Conservation (phyloP, 2,329 filamentous ascomycete species). For the Pyrenochaeta sp. region DNA sequence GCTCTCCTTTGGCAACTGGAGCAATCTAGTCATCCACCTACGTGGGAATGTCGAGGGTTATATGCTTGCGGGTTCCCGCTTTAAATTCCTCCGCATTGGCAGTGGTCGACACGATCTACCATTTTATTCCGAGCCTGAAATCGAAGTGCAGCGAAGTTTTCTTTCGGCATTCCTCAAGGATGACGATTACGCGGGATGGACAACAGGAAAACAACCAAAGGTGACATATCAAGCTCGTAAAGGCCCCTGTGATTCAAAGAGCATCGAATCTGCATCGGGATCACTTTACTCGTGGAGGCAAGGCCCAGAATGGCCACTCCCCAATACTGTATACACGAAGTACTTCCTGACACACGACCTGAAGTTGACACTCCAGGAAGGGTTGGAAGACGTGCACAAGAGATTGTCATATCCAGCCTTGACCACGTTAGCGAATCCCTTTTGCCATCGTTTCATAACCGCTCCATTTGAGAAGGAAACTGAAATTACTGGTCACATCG, state of each 20-base stretch:
- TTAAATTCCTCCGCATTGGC: conserved; percentile 66
- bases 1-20: conserved; percentile 72
- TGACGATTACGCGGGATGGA: conserved; percentile 66
- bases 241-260: conserved; percentile 62
- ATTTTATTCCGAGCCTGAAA: conserved; percentile 49
- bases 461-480: conserved; percentile 61
- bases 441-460: neutral
- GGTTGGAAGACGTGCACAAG: neutral
- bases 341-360: conserved; percentile 57
- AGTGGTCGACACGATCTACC: conserved; percentile 4
- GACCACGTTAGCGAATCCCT: neutral
- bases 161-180: conserved; percentile 66
- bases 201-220: conserved; percentile 49
- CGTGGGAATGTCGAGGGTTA: conserved; percentile 72
- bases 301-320: conserved; percentile 69
- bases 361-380: neutral
- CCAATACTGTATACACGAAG: conserved; percentile 65
- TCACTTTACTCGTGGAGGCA: conserved; percentile 53
- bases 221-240: conserved; percentile 56
- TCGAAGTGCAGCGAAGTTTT: conserved; percentile 68
- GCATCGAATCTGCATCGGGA: neutral
- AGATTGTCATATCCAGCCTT: neutral
- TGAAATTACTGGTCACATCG: conserved; percentile 71
- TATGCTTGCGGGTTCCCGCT: conserved; percentile 64
- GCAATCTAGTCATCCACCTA: conserved; percentile 70